phyloP scores from a whole-genome alignment of 305 asterid genomes.

The Ruellia speciosa region DNA sequence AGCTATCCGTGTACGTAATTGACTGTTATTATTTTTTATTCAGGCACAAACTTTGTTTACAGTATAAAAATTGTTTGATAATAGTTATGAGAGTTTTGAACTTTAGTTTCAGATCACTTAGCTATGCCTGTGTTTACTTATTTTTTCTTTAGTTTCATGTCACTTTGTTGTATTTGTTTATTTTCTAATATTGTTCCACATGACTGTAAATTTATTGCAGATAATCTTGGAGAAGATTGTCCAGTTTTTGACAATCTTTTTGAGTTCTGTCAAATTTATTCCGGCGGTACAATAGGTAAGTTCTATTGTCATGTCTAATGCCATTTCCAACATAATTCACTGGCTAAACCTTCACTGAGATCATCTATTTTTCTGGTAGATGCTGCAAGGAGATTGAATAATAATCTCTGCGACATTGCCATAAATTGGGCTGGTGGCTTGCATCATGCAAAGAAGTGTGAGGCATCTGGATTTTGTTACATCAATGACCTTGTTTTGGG shows the following conservation, averaged over 20 bases:
- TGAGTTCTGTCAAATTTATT: conserved; percentile 96
- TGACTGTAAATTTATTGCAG: conserved; percentile 31
- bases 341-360: conserved; percentile 20
- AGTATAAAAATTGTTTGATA: no score
- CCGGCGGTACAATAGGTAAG: conserved; percentile 96
- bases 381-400: conserved; percentile 93
- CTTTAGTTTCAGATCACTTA: conserved; percentile 10
- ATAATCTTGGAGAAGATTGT: conserved; percentile 96
- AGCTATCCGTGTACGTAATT: no score
- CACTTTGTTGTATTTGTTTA: no score
- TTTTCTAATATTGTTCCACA: no score
- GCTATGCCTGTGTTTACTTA: conserved; percentile 10
- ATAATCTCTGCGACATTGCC: conserved; percentile 80
- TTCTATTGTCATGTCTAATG: conserved; percentile 14
- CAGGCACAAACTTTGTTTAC: neutral
- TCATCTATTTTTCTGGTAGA: conserved; percentile 38
- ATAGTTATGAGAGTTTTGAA: no score
- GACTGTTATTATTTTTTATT: neutral
- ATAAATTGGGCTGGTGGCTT: conserved; percentile 99
- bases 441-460: conserved; percentile 98
- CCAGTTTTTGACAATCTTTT: conserved; percentile 90
- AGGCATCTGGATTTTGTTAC: conserved; percentile 98
- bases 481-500: conserved; percentile 93
- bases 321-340: conserved; percentile 14
- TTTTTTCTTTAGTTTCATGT: no score